Evolutionary conservation across 352 stramenopile genomes (phyloP).

Genomic region (Globisporangium splendens): DNA sequence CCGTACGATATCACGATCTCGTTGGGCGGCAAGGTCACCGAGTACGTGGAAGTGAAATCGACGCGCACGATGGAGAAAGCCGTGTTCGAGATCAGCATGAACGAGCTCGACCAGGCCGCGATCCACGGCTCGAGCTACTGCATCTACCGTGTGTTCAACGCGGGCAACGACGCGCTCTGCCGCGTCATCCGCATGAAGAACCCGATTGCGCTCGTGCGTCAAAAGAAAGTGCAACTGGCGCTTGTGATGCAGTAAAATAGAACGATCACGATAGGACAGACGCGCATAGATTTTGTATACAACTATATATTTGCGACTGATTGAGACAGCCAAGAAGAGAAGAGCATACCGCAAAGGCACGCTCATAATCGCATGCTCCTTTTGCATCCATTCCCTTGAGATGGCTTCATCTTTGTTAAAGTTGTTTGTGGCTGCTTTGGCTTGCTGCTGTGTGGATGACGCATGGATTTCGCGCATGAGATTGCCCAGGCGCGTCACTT

Average conservation of each 20-base stretch:
- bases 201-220: constrained; percentile 70
- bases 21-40: constrained; percentile 39
- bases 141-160: constrained; percentile 87
- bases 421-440: too few relatives aligned
- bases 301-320: too few relatives aligned
- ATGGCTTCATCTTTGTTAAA: too few relatives aligned
- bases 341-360: too few relatives aligned
- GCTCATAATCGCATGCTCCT: too few relatives aligned
- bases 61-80: constrained; percentile 86
- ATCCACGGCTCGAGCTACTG: constrained; percentile 73
- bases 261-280: too few relatives aligned
- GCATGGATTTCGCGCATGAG: too few relatives aligned
- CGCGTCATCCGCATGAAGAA: constrained; percentile 85
- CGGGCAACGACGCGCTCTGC: constrained; percentile 60
- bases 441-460: too few relatives aligned
- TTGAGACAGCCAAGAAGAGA: too few relatives aligned
- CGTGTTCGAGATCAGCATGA: constrained; percentile 88
- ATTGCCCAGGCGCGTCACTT: too few relatives aligned
- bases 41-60: constrained; percentile 86
- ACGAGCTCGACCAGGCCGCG: constrained; percentile 81
- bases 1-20: constrained; percentile 79
- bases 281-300: too few relatives aligned
- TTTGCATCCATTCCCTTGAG: too few relatives aligned
- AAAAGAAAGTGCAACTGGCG: constrained; percentile 78
- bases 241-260: constrained; percentile 67